Base-by-base conservation (phyloP, 305 asterid species). In the Fraxinus paxiana region DNA sequence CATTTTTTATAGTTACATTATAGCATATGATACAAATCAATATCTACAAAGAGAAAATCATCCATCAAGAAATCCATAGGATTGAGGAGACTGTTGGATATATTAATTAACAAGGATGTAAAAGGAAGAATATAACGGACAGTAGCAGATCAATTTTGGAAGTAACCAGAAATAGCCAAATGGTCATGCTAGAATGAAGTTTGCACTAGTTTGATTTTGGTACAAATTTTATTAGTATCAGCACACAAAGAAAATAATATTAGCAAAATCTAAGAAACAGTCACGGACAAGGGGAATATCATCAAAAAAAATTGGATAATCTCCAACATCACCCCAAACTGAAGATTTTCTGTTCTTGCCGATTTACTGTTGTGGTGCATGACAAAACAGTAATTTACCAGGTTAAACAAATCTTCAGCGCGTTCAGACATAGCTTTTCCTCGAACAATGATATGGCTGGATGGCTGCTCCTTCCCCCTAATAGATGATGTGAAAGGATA, bases 351-450 rank as follows among this genome's bases (percentile, higher is more conserved):
- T 38, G 79, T n/a, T 71, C 13, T 76, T 48, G 69, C 76, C 69
- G 34, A 74, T 79, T 67, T 67, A 67, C 20, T 10, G 35, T 12
- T 5, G 4, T 26, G 73, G 73, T 26, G 76, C 77, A 79, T 34
- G 75, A 80, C 63, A 82, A 77, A 78, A 73, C 20, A 24, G 76
- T 26, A 73, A 77, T 37, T 85, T 92, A 94, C 99, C 97, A 96
- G 87, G 87, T 84, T 83, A 90, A 96, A 96, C 77, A 96, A 85
- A 91, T 96, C 99, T 83, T 94, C 99, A 65, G 89, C 82, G 20
- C 97, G 93, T 76, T 90, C 93, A 33, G 98, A 92, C 94, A 88
- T 94, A 80, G 99, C 97, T 91, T 96, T 96, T 85, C 98, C 98
- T 83, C 96, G 92, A 79, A 92, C 93, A 83, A 96, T 87, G 79